Percentiles rank a stretch among this genome's conserved stretches.
phyloP scores from a whole-genome alignment of 495 filamentous ascomycete genomes.

The Penicillium lividum region DNA sequence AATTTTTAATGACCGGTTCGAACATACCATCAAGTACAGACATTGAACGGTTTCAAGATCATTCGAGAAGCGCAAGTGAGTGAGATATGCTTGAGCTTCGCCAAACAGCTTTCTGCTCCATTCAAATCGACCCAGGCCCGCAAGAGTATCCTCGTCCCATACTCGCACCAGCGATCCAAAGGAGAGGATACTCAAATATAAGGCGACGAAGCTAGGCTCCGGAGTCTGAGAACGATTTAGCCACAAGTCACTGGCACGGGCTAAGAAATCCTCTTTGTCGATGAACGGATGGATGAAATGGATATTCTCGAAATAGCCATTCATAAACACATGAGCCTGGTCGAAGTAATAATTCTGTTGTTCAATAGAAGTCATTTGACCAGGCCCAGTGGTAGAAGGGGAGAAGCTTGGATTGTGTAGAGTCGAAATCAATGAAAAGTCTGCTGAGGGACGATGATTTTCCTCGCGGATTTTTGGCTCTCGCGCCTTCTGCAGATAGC shows the following conservation, averaged over 20 bases:
- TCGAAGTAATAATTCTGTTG: slow-evolving; percentile 44
- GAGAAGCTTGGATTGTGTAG: slow-evolving; percentile 44
- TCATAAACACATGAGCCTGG: slow-evolving; percentile 44
- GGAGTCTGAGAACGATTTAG: slow-evolving; percentile 32
- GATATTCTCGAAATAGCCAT: slow-evolving; percentile 46
- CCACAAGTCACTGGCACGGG: slow-evolving; percentile 43
- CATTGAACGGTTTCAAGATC: slow-evolving; percentile 45
- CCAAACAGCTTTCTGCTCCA: slow-evolving; percentile 47
- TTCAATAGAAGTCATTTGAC: slow-evolving; percentile 24
- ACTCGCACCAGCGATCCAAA: slow-evolving; percentile 41
- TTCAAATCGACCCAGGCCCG: slow-evolving; percentile 40
- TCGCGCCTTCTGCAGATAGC: slow-evolving; percentile 35
- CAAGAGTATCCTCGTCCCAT: slow-evolving; percentile 40
- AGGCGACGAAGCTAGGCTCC: slow-evolving; percentile 40
- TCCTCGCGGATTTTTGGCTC: slow-evolving; percentile 27
- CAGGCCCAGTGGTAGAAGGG: slow-evolving; percentile 29
- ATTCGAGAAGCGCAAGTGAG: slow-evolving; percentile 40
- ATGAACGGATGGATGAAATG: slow-evolving; percentile 46
- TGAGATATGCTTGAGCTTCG: slow-evolving; percentile 41
- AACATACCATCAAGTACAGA: slow-evolving; percentile 42
- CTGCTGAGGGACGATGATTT: slow-evolving; percentile 6
- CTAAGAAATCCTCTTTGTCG: slow-evolving; percentile 41
- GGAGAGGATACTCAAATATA: slow-evolving; percentile 43
- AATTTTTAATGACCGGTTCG: no score
- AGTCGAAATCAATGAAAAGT: slow-evolving; percentile 40